These are phyloP conservation scores for Trametes meyenii DNA, from an alignment of 768 basidiomycete genomes.

Conservation along the genomic window DNA sequence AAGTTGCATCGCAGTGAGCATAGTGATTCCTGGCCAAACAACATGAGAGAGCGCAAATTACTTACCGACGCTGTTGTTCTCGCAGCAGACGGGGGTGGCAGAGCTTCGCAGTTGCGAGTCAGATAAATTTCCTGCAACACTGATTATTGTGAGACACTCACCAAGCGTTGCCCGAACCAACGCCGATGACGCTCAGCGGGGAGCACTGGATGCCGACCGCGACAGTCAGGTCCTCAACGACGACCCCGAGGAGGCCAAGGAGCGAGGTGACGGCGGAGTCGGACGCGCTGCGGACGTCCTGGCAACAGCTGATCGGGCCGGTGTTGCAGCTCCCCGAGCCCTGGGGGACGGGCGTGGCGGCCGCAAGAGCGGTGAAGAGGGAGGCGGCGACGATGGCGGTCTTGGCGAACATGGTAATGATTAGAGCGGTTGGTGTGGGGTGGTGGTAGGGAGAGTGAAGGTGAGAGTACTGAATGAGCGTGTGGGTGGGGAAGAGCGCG, in stretches of 20 bases:
- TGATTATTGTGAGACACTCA: neutral
- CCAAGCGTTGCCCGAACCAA: slow-evolving; percentile 10
- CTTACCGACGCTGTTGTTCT: slow-evolving; percentile 13
- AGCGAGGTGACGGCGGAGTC: neutral
- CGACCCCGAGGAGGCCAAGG: slow-evolving; percentile 21
- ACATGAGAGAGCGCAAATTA: neutral
- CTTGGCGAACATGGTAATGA: slow-evolving; percentile 18
- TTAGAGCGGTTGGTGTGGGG: neutral
- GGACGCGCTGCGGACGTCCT: slow-evolving; percentile 4
- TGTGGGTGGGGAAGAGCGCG: slow-evolving; percentile 11
- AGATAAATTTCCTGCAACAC: neutral
- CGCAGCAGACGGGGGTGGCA: slow-evolving; percentile 18
- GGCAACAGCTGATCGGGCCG: slow-evolving; percentile 21
- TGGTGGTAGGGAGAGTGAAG: no score
- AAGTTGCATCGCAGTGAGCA: neutral
- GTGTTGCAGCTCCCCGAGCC: slow-evolving; percentile 15
- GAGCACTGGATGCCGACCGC: slow-evolving; percentile 25
- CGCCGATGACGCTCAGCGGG: slow-evolving; percentile 23
- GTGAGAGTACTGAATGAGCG: slow-evolving; percentile 3
- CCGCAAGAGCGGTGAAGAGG: slow-evolving; percentile 17
- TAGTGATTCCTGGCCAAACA: no score
- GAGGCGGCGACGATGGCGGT: slow-evolving; percentile 15
- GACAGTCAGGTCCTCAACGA: slow-evolving; percentile 24
- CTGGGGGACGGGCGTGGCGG: slow-evolving; percentile 17
- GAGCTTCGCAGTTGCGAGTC: neutral